A percentile compares a stretch with the other conserved stretches of the same genome.
These are phyloP conservation scores for Chaetomium tenue DNA, from an alignment of 495 filamentous ascomycete species.

Conservation along the genomic window DNA sequence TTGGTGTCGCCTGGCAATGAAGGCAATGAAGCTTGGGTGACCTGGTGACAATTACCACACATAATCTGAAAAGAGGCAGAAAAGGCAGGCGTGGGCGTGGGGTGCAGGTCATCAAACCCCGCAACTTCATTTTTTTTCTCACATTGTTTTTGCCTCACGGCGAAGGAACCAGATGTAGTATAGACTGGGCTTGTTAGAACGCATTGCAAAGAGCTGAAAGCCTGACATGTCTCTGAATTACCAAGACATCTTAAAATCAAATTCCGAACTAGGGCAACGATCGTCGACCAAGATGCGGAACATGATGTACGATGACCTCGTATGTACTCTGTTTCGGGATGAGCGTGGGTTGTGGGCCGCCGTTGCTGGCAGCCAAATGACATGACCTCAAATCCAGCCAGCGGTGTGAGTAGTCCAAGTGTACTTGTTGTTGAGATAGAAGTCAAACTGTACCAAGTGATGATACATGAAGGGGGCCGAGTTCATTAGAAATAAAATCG, in stretches of 20 bases:
- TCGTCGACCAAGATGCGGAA: conserved; percentile 3
- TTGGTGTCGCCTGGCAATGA: too few relatives aligned
- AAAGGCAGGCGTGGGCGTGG: background rate
- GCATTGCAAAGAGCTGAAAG: background rate
- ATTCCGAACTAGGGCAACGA: conserved; percentile 7
- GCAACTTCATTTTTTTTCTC: background rate
- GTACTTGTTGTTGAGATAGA: too few relatives aligned
- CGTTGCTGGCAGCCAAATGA: background rate
- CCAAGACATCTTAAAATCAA: conserved; percentile 1
- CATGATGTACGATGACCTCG: conserved; percentile 27
- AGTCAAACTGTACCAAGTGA: too few relatives aligned
- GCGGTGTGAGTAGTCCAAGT: background rate
- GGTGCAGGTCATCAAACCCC: background rate
- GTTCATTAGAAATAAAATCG: too few relatives aligned
- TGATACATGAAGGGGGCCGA: too few relatives aligned
- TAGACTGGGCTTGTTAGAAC: background rate
- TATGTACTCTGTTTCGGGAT: background rate
- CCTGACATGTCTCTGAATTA: background rate
- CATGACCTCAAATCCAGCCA: background rate
- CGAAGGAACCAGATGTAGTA: background rate
- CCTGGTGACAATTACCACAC: background rate
- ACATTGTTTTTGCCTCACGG: background rate
- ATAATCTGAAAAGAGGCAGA: background rate
- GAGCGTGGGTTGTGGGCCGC: background rate
- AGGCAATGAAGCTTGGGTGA: too few relatives aligned